Evolutionary conservation across 139 green algal species (phyloP).

Genomic region (Chlorella sp.): DNA sequence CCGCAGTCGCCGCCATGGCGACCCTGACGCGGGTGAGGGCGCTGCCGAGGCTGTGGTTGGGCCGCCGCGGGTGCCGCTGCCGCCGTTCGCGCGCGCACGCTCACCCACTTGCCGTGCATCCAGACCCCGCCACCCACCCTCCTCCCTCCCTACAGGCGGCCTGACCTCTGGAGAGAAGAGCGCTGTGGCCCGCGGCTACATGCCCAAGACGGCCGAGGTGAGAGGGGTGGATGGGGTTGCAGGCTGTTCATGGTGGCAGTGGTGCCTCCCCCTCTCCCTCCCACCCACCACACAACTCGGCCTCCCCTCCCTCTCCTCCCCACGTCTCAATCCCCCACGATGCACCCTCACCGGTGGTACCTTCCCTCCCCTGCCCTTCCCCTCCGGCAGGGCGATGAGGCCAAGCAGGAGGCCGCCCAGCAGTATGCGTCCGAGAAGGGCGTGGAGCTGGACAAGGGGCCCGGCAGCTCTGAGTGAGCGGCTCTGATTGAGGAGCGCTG

Average conservation of each 20-base stretch:
- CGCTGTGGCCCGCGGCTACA: constrained; percentile 23
- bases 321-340: too few species aligned
- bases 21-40: constrained; percentile 22
- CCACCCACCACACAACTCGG: too few species aligned
- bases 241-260: neutral
- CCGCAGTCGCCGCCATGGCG: constrained; percentile 23
- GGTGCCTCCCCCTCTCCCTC: neutral
- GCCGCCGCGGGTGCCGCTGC: neutral
- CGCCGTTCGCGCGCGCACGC: neutral
- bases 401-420: constrained; percentile 27
- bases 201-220: constrained; percentile 13
- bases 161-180: constrained; percentile 31
- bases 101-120: neutral
- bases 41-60: neutral
- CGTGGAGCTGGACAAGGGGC: constrained; percentile 16
- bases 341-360: neutral
- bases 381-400: neutral
- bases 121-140: neutral
- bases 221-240: neutral
- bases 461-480: too few species aligned
- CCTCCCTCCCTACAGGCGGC: neutral
- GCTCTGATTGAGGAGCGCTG: too few species aligned
- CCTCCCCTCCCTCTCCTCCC: too few species aligned
- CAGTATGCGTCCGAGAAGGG: constrained; percentile 20
- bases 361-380: neutral